Evolutionary conservation across 805 yeast species (phyloP).

Genomic region (Wickerhamiella siamensis): DNA sequence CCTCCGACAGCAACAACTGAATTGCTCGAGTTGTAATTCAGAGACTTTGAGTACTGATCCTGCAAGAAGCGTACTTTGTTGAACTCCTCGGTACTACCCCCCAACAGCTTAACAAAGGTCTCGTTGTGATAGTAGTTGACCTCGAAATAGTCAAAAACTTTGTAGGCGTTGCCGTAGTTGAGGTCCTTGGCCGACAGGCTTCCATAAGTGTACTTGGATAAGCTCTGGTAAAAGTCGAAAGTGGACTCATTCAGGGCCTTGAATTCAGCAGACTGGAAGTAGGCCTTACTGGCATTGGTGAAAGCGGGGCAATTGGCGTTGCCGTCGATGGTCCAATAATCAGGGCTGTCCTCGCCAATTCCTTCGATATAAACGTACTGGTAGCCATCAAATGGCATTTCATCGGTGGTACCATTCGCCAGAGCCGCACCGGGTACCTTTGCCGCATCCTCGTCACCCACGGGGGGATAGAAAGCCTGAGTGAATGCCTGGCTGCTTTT

Average conservation of each 20-base stretch:
- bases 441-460: slow-evolving; percentile 18
- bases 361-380: slow-evolving; percentile 32
- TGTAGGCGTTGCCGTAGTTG: slow-evolving; percentile 29
- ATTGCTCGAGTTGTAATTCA: slow-evolving; percentile 23
- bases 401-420: slow-evolving; percentile 29
- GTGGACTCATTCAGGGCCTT: slow-evolving; percentile 26
- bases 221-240: slow-evolving; percentile 27
- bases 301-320: slow-evolving; percentile 31
- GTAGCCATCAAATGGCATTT: slow-evolving; percentile 32
- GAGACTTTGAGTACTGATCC: slow-evolving; percentile 29
- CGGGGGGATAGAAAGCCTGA: slow-evolving; percentile 37
- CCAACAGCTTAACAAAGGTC: slow-evolving; percentile 25
- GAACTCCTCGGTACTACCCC: slow-evolving; percentile 19
- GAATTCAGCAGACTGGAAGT: slow-evolving; percentile 24
- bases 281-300: slow-evolving; percentile 24
- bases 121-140: slow-evolving; percentile 32
- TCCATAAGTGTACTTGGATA: slow-evolving; percentile 20
- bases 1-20: slow-evolving; percentile 30
- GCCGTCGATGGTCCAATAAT: slow-evolving; percentile 31
- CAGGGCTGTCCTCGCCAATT: slow-evolving; percentile 26
- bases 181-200: slow-evolving; percentile 20
- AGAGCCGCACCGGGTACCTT: slow-evolving; percentile 18
- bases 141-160: slow-evolving; percentile 29
- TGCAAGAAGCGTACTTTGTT: slow-evolving; percentile 26
- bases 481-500: slow-evolving; percentile 32